Evolutionary conservation across 176 grass and related monocot species (phyloP), one percentile per base, ranked within the genome.

Genomic region (Aechmea fasciata): DNA sequence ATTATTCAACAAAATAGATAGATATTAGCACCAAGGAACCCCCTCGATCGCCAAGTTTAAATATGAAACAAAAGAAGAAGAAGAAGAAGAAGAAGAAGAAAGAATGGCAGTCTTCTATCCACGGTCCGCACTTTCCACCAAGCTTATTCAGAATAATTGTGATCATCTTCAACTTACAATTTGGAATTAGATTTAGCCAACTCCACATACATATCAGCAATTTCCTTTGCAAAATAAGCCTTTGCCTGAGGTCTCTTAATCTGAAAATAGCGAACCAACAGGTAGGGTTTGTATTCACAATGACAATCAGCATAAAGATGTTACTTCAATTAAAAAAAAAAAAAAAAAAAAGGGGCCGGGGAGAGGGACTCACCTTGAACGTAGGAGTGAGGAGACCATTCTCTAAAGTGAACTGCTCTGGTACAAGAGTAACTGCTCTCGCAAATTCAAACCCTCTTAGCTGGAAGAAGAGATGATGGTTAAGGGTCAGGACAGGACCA

Each of bases 301-400:
- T 20, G 48, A 57, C 50, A 61, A 24, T 70, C 13, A 47, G 52
- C 33, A 13, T 51, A 2, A 70, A 47, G 12, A 73, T 47, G 14
- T 23, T 9, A 53, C 33, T 52, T 24, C 50, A 72, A 18, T 73
- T 13, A 11, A 77, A 52, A n/a, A n/a, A n/a, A 20, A 18, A 63
- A 53, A 72, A 25, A 52, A 83, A 48, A 51, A 48, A 48, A 23
- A 23, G 1, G 1, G 22, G 22, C 1, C 1, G 22, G 48, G 33
- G 57, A 8, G 15, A 47, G 15, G 59, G 48, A n/a, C 52, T 41
- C 80, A 79, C 93, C 89, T 97, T 97, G 81, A 97, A 87, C 50
- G 93, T 97, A 63, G 93, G 93, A 69, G 93, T 97, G 52, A 92
- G 86, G 50, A 97, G 93, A 61, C 86, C 93, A 75, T 90, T 97